Conservation (phyloP, 768 basidiomycete genomes). For the Xerocomellus intermedius region DNA sequence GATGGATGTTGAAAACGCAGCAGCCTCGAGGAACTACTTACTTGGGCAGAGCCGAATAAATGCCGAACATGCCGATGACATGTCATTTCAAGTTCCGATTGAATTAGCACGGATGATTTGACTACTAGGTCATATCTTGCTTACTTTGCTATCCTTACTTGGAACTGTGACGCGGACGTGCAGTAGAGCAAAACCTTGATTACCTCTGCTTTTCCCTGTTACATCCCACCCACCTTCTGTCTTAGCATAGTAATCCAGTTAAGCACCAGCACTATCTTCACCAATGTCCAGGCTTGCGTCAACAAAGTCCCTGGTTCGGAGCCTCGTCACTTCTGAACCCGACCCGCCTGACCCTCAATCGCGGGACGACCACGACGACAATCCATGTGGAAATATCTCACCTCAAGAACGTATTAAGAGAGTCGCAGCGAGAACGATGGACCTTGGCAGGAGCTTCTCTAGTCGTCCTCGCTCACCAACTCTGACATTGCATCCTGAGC, state of each 20-base stretch:
- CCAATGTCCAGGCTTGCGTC: constrained; percentile 29
- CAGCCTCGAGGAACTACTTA: constrained; percentile 22
- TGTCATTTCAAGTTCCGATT: constrained; percentile 14
- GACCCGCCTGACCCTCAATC: constrained; percentile 32
- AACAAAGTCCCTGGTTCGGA: constrained; percentile 21
- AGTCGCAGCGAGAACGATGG: constrained; percentile 56
- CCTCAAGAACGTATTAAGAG: constrained; percentile 52
- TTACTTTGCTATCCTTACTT: constrained; percentile 5
- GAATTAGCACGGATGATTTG: background rate
- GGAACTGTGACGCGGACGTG: constrained; percentile 16
- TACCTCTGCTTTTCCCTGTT: background rate
- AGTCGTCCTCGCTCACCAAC: constrained; percentile 35
- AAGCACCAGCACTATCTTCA: background rate
- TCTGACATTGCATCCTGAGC: constrained; percentile 33
- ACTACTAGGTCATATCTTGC: background rate
- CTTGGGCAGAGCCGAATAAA: background rate
- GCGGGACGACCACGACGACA: constrained; percentile 30
- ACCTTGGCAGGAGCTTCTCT: constrained; percentile 60
- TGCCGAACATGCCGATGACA: constrained; percentile 19
- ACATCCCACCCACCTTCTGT: background rate
- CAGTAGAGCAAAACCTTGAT: constrained; percentile 12
- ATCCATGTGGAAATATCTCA: constrained; percentile 26
- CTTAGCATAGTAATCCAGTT: constrained; percentile 9
- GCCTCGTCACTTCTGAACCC: constrained; percentile 27
- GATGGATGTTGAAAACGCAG: constrained; percentile 21